Evolutionary conservation across 768 basidiomycete species (phyloP).

Genomic region (Rhodotorula graminis): DNA sequence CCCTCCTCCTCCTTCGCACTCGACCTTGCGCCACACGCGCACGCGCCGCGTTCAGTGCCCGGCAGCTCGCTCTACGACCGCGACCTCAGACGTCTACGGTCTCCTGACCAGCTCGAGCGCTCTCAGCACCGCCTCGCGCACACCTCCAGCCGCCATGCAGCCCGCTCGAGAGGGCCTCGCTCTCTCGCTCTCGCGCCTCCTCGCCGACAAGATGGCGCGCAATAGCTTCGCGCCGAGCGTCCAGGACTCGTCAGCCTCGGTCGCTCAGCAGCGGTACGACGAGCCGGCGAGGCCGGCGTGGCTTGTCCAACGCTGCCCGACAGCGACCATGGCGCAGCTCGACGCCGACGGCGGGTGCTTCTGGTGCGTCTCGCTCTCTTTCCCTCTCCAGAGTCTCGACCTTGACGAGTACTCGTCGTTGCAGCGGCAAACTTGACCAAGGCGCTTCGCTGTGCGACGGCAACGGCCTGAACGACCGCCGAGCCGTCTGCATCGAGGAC

Average conservation of each 20-base stretch:
- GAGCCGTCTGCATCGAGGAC: slow-evolving; percentile 27
- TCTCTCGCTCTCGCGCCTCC: slow-evolving; percentile 18
- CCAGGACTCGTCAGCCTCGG: too few species aligned
- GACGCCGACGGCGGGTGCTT: slow-evolving; percentile 15
- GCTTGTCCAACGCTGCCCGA: slow-evolving; percentile 5
- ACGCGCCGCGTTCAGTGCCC: too few species aligned
- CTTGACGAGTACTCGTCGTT: neutral
- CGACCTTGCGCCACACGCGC: too few species aligned
- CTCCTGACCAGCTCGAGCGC: neutral
- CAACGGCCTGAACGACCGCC: slow-evolving; percentile 26
- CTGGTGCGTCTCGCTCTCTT: slow-evolving; percentile 2
- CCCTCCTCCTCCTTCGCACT: neutral
- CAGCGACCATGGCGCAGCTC: slow-evolving; percentile 7
- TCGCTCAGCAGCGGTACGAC: neutral
- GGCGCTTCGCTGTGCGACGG: slow-evolving; percentile 10
- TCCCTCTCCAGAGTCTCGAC: too few species aligned
- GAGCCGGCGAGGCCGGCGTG: neutral
- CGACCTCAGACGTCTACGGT: too few species aligned
- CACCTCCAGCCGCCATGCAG: neutral
- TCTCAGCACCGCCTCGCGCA: neutral
- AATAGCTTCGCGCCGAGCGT: neutral
- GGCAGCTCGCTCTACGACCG: too few species aligned
- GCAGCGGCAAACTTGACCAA: slow-evolving; percentile 18
- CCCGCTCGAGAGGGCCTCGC: slow-evolving; percentile 6
- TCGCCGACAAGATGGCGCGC: slow-evolving; percentile 4